Conservation (phyloP, 805 yeast species). For the Nakazawaea ishiwadae region DNA sequence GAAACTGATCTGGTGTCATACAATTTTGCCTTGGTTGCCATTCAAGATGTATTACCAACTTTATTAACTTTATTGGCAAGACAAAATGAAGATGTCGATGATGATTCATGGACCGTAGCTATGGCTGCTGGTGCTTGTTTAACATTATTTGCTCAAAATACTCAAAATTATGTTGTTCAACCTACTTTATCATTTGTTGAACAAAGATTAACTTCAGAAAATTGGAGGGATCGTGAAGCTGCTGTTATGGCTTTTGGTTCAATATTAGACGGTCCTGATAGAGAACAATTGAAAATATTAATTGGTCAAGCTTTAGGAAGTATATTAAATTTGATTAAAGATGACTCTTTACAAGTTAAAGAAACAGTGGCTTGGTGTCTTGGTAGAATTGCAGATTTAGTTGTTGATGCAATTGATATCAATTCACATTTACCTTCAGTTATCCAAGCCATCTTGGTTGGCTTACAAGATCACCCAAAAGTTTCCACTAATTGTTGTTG, state of each 20-base stretch:
- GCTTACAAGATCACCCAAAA: conserved; percentile 88
- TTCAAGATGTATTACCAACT: conserved; percentile 83
- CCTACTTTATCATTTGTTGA: conserved; percentile 85
- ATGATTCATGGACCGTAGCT: conserved; percentile 95
- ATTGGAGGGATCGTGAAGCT: conserved; percentile 92
- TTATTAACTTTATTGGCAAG: conserved; percentile 72
- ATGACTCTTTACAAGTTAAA: conserved; percentile 76
- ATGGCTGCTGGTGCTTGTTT: conserved; percentile 99
- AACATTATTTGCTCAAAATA: conserved; percentile 87
- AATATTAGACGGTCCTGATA: conserved; percentile 89
- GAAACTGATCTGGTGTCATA: conserved; percentile 51
- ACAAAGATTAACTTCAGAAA: conserved; percentile 50
- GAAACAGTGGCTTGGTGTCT: conserved; percentile 99
- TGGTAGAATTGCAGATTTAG: conserved; percentile 90
- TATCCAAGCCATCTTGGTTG: conserved; percentile 66
- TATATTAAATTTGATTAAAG: conserved; percentile 68
- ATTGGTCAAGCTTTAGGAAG: conserved; percentile 83
- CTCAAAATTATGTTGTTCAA: conserved; percentile 80
- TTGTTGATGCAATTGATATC: conserved; percentile 68
- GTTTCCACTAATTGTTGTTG: conserved; percentile 97
- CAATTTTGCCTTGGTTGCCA: conserved; percentile 83
- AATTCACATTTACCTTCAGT: conserved; percentile 64
- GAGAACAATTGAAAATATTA: conserved; percentile 57
- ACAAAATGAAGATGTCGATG: conserved; percentile 91
- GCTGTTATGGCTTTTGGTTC: conserved; percentile 99